A percentile compares a stretch with the other conserved stretches of the same genome.
phyloP scores from a whole-genome alignment of 2,329 filamentous ascomycete species.

The Paecilomyces sp. region DNA sequence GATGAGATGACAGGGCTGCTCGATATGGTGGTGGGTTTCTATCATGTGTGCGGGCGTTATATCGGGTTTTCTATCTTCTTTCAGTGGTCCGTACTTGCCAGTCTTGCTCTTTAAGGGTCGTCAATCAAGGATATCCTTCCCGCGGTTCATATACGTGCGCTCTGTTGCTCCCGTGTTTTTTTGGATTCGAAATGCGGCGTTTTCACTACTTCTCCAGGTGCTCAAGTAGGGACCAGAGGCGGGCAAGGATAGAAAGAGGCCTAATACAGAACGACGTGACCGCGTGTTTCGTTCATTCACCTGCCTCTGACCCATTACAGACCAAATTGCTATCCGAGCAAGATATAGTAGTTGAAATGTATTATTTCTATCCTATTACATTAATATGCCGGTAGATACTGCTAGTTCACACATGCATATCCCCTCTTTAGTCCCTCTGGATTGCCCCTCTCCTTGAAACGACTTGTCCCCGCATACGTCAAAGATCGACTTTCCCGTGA shows the following conservation, averaged over 20 bases:
- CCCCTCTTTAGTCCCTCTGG: not conserved
- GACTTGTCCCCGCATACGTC: not conserved
- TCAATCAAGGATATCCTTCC: not conserved
- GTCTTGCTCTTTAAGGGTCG: not conserved
- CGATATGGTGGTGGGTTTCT: not conserved
- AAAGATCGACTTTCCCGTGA: not conserved
- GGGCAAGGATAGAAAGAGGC: not conserved
- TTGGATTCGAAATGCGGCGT: not conserved
- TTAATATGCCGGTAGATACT: not conserved
- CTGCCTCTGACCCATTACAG: not conserved
- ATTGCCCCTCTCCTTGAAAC: not conserved
- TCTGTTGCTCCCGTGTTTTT: not conserved
- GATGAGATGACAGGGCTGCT: constrained; percentile 2
- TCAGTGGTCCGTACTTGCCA: not conserved
- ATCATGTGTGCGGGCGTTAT: constrained; percentile 1
- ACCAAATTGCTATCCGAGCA: not conserved
- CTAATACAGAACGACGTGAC: not conserved
- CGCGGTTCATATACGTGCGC: not conserved
- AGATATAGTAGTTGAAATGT: not conserved
- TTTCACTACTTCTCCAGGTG: not conserved
- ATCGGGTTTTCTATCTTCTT: not conserved
- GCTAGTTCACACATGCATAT: not conserved
- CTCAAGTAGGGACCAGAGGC: not conserved
- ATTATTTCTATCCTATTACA: not conserved
- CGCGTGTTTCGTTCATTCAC: not conserved